phyloP scores from a whole-genome alignment of 2,329 filamentous ascomycete genomes.

The Colletotrichum lindemuthianum region DNA sequence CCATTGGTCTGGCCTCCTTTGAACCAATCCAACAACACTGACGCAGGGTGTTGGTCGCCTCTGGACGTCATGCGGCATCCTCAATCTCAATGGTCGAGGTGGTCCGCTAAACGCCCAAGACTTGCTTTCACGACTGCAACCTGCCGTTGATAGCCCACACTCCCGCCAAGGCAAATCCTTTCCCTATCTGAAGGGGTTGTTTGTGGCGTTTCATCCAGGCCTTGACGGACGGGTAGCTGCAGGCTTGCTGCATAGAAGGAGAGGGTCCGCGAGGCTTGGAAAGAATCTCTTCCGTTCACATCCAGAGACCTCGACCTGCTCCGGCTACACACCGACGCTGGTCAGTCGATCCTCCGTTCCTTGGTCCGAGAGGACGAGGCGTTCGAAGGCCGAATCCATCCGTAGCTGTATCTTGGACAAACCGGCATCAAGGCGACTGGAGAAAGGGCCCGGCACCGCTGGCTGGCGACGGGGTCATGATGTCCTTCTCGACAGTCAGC shows the following conservation, averaged over 20 bases:
- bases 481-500: neutral
- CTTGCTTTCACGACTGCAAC: slow-evolving; percentile 50
- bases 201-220: slow-evolving; percentile 59
- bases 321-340: slow-evolving; percentile 22
- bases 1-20: slow-evolving; percentile 2
- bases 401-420: slow-evolving; percentile 8
- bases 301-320: slow-evolving; percentile 25
- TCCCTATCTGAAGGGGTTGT: slow-evolving; percentile 53
- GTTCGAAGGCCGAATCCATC: slow-evolving; percentile 9
- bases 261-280: slow-evolving; percentile 42
- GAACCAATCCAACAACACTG: slow-evolving; percentile 34
- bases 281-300: slow-evolving; percentile 25
- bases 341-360: slow-evolving; percentile 27
- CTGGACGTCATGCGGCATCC: slow-evolving; percentile 39
- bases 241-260: slow-evolving; percentile 56
- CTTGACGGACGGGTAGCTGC: slow-evolving; percentile 60
- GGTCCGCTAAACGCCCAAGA: slow-evolving; percentile 46
- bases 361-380: slow-evolving; percentile 13
- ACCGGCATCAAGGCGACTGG: neutral
- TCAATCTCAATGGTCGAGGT: slow-evolving; percentile 46
- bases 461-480: slow-evolving; percentile 1
- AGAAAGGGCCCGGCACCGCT: slow-evolving; percentile 1
- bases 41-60: slow-evolving; percentile 38
- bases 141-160: slow-evolving; percentile 50
- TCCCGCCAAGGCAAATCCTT: slow-evolving; percentile 48